phyloP scores from a whole-genome alignment of 441 rosid genomes.

The Gossypium armourianum region DNA sequence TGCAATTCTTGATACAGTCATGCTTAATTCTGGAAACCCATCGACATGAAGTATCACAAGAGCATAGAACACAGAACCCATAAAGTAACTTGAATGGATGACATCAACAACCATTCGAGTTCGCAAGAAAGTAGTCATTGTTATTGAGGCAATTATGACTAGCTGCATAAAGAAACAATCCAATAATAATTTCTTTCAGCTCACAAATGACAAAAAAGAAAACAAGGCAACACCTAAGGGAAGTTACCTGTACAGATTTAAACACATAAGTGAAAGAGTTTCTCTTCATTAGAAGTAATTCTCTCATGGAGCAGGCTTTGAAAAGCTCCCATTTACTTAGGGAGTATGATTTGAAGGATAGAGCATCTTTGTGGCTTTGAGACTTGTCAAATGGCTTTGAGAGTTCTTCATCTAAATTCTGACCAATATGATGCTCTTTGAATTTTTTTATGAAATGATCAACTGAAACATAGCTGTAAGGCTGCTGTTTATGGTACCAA shows the following conservation, averaged over 20 bases:
- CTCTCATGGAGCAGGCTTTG: conserved; percentile 37
- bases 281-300: conserved; percentile 44
- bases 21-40: conserved; percentile 31
- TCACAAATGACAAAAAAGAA: not conserved
- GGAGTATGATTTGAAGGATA: conserved; percentile 28
- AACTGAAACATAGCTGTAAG: conserved; percentile 29
- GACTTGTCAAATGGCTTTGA: conserved; percentile 28
- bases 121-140: conserved; percentile 41
- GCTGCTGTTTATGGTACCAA: conserved; percentile 25
- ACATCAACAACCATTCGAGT: conserved; percentile 28
- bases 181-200: not conserved
- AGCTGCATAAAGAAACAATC: conserved; percentile 13
- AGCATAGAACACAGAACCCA: conserved; percentile 38
- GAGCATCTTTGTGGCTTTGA: conserved; percentile 19
- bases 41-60: conserved; percentile 26
- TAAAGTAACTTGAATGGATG: conserved; percentile 29
- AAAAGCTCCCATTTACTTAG: conserved; percentile 36
- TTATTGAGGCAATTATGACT: conserved; percentile 27
- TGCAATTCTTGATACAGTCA: conserved; percentile 33
- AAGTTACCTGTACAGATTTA: conserved; percentile 35
- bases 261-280: conserved; percentile 36
- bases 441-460: conserved; percentile 27
- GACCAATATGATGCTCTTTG: conserved; percentile 24
- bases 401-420: conserved; percentile 26
- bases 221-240: not conserved